A percentile compares a stretch with the other conserved stretches of the same genome.
Conservation (phyloP, 768 basidiomycete genomes). For the Rossbeevera mucosa region DNA sequence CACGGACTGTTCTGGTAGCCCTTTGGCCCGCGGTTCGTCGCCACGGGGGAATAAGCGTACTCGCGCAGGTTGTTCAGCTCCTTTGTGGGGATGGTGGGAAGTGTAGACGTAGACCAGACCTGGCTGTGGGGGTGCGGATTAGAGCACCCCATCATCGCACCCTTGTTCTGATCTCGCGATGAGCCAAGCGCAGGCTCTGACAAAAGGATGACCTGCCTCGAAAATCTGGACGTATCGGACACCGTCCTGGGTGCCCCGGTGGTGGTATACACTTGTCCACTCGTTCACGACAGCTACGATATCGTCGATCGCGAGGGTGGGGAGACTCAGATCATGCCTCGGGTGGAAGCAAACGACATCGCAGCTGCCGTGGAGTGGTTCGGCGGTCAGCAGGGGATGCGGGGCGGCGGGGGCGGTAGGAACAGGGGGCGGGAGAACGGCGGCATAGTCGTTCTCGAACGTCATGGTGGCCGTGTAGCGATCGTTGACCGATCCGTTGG, state of each 20-base stretch:
- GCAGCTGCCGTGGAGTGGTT: constrained; percentile 78
- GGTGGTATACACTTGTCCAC: constrained; percentile 66
- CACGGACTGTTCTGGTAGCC: constrained; percentile 59
- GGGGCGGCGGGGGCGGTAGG: constrained; percentile 47
- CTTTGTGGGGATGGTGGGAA: constrained; percentile 66
- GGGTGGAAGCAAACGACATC: constrained; percentile 87
- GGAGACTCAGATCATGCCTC: constrained; percentile 79
- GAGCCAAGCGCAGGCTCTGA: neutral
- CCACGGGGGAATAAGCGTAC: constrained; percentile 38
- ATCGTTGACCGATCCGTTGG: constrained; percentile 67
- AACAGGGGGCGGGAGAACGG: constrained; percentile 61
- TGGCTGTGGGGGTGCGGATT: constrained; percentile 95
- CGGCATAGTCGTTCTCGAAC: constrained; percentile 83
- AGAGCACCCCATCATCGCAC: constrained; percentile 91
- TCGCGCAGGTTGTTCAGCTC: constrained; percentile 56
- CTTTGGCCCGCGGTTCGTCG: constrained; percentile 44
- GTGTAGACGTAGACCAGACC: constrained; percentile 71
- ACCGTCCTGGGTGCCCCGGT: constrained; percentile 57
- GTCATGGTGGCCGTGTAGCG: constrained; percentile 60
- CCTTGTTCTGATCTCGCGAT: constrained; percentile 64
- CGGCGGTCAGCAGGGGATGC: constrained; percentile 58
- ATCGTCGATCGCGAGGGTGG: constrained; percentile 54
- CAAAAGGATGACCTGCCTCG: constrained; percentile 46
- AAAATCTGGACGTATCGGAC: constrained; percentile 86
- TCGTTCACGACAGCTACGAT: constrained; percentile 63